These are phyloP conservation scores for Lentinula lateritia DNA, from an alignment of 768 basidiomycete genomes.

Conservation along the genomic window DNA sequence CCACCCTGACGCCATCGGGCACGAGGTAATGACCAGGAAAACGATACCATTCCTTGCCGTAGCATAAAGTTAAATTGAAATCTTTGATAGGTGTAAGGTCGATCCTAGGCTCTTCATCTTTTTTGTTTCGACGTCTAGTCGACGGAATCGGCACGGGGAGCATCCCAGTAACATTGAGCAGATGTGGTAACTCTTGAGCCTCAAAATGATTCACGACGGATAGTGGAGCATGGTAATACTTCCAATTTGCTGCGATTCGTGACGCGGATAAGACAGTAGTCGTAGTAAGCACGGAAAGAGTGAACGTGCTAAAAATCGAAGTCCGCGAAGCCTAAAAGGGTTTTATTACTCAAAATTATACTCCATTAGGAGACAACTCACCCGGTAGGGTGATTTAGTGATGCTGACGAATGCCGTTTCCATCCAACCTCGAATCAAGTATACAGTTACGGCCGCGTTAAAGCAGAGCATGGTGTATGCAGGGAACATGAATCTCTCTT, in stretches of 20 bases:
- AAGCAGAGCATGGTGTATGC: constrained; percentile 88
- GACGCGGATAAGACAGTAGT: constrained; percentile 69
- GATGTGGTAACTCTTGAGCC: constrained; percentile 69
- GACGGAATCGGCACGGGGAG: constrained; percentile 41
- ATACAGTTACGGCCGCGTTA: constrained; percentile 88
- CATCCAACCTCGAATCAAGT: constrained; percentile 81
- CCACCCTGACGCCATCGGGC: constrained; percentile 75
- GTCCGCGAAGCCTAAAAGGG: constrained; percentile 66
- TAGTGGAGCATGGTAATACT: constrained; percentile 91
- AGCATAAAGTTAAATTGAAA: constrained; percentile 74
- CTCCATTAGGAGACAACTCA: constrained; percentile 29
- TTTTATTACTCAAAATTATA: background rate
- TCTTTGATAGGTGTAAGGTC: constrained; percentile 64
- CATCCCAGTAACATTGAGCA: constrained; percentile 69
- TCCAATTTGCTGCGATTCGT: constrained; percentile 75
- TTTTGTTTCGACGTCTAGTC: constrained; percentile 33
- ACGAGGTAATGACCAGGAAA: constrained; percentile 90
- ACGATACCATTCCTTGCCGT: constrained; percentile 94
- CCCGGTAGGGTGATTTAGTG: constrained; percentile 83
- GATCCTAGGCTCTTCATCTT: constrained; percentile 39
- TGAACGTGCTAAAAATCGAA: constrained; percentile 69
- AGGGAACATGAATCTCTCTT: constrained; percentile 98
- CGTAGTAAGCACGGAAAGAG: constrained; percentile 61
- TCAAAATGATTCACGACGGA: constrained; percentile 67
- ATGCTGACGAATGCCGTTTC: constrained; percentile 68